Evolutionary conservation across 2,329 filamentous ascomycete species (phyloP), one percentile per base, ranked within the genome.

Genomic region (Penicillium sp.): DNA sequence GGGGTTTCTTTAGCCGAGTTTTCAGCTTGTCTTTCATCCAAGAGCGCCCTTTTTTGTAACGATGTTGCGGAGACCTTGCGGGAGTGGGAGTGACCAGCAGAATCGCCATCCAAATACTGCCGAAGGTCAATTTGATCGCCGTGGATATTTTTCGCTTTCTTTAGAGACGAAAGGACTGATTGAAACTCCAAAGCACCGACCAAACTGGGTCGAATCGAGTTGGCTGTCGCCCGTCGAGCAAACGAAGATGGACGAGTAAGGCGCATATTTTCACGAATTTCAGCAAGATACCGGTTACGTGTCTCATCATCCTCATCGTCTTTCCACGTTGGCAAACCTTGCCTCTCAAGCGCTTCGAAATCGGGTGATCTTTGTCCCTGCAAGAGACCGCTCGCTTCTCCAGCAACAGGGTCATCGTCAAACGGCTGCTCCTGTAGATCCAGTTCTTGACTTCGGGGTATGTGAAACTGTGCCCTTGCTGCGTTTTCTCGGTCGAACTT

Each of bases 141-240:
- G 64, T 86, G 85, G 24, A 89, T 83, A 61, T 90, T 94, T 66
- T 89, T 84, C 56, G 91, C 89, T 62, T 86, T 89, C 65, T 95
- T 87, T 56, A 99, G 75, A 2, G 91, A 91, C n/a, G 90, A 88
- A 47, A 99, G 77, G 3, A 96, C 88, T 2, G 93, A 93, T 64
- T 92, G 84, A 65, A 99, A 99, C 73, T 99, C 94, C 57, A 99
- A 79, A 8, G 90, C 94, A 45, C 94, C 94, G 3, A 99, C 88
- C 47, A 99, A 77, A 77, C 94, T 97, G 1, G 94, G 93, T 45
- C 94, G 83, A 60, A 99, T 97, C 0, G 91, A 89, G 6, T 87
- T 93, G 59, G 92, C 82, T 2, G 90, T 85, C 47, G 81, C 91
- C 62, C 87, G 87, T 62, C 88, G 84, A 61, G 85, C 82, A 46